These are phyloP conservation scores for Curvularia verruculosa DNA, from an alignment of 2,329 filamentous ascomycete species.

Conservation along the genomic window DNA sequence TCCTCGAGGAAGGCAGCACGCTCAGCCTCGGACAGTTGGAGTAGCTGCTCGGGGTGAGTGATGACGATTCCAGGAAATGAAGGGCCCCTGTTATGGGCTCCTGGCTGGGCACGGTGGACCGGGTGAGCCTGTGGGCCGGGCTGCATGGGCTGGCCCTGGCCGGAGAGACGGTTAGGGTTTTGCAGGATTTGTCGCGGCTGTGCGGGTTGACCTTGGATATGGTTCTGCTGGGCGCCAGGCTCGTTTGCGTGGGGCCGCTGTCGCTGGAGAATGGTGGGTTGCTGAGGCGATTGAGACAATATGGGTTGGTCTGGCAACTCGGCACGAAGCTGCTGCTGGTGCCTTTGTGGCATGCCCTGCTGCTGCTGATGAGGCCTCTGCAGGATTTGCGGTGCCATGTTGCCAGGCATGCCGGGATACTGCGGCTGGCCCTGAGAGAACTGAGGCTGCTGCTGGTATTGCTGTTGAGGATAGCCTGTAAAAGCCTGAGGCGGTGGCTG, in stretches of 20 bases:
- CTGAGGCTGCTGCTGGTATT: constrained; percentile 28
- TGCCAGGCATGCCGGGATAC: constrained; percentile 45
- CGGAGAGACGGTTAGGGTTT: constrained; percentile 70
- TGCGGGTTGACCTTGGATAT: constrained; percentile 48
- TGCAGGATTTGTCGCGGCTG: constrained; percentile 77
- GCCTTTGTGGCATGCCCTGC: constrained; percentile 42
- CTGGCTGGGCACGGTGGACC: constrained; percentile 43
- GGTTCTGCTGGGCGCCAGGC: constrained; percentile 39
- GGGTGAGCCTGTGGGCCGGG: constrained; percentile 32
- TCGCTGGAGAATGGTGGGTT: constrained; percentile 47
- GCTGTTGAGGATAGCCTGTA: constrained; percentile 15
- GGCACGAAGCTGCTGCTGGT: constrained; percentile 51
- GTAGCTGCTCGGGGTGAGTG: constrained; percentile 73
- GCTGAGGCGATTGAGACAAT: constrained; percentile 35
- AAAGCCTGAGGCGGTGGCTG: constrained; percentile 30
- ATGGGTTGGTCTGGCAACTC: constrained; percentile 52
- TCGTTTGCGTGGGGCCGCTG: constrained; percentile 37
- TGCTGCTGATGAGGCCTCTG: constrained; percentile 54
- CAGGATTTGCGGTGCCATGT: constrained; percentile 56
- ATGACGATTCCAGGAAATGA: constrained; percentile 61
- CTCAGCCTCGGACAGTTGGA: constrained; percentile 81
- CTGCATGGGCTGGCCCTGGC: constrained; percentile 51
- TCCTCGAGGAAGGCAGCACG: constrained; percentile 83
- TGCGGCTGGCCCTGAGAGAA: constrained; percentile 38
- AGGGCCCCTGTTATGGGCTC: constrained; percentile 52